phyloP scores from a whole-genome alignment of 768 basidiomycete genomes.

The Boletus vinaceobasis region DNA sequence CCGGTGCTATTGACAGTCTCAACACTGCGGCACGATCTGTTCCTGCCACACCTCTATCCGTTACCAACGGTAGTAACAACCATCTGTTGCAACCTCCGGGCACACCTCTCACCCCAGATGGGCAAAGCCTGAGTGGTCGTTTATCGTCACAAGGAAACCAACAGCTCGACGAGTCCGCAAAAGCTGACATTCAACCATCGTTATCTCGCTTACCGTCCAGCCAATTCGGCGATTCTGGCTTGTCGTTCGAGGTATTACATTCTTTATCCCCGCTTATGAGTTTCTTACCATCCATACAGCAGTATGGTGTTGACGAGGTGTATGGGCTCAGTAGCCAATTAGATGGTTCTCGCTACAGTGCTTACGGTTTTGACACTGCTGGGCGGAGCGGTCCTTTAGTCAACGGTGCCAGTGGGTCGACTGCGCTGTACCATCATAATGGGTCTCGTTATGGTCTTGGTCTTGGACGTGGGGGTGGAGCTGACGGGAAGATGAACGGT shows the following conservation, averaged over 20 bases:
- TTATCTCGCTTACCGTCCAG: slow-evolving; percentile 62
- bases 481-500: slow-evolving; percentile 85
- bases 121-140: slow-evolving; percentile 60
- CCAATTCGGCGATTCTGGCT: slow-evolving; percentile 52
- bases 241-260: slow-evolving; percentile 54
- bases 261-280: not conserved
- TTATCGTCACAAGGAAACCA: slow-evolving; percentile 46
- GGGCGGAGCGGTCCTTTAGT: slow-evolving; percentile 34
- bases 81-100: slow-evolving; percentile 63
- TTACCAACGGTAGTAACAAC: slow-evolving; percentile 43
- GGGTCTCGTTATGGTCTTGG: slow-evolving; percentile 74
- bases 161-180: slow-evolving; percentile 48
- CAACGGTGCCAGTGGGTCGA: slow-evolving; percentile 56
- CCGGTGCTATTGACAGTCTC: slow-evolving; percentile 59
- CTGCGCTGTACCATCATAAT: slow-evolving; percentile 75
- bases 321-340: slow-evolving; percentile 46
- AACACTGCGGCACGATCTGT: slow-evolving; percentile 71
- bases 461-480: slow-evolving; percentile 50
- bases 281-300: slow-evolving; percentile 27
- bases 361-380: slow-evolving; percentile 54
- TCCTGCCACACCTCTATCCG: slow-evolving; percentile 70
- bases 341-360: slow-evolving; percentile 52
- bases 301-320: slow-evolving; percentile 58
- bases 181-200: slow-evolving; percentile 64
- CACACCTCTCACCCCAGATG: slow-evolving; percentile 59